Conservation (phyloP, 306 rosid genomes). For the Lathyrus aphaca region DNA sequence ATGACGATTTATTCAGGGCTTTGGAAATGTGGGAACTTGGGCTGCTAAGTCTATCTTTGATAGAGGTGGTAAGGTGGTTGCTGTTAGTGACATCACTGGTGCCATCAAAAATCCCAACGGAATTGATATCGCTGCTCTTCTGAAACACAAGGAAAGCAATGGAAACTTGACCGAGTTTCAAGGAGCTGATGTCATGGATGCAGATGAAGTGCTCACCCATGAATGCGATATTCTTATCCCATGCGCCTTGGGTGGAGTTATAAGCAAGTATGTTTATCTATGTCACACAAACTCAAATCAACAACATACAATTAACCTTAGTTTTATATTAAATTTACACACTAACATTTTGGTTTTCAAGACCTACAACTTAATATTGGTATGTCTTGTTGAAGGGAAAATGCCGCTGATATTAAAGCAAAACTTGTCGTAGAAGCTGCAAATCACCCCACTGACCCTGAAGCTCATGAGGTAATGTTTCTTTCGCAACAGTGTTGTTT, state of each 20-base stretch:
- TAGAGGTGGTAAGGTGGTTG: constrained; percentile 71
- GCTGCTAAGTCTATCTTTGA: constrained; percentile 65
- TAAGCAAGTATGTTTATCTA: constrained; percentile 53
- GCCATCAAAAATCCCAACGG: constrained; percentile 66
- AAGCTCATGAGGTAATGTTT: constrained; percentile 59
- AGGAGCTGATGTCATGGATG: constrained; percentile 62
- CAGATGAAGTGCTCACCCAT: constrained; percentile 61
- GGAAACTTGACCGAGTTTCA: constrained; percentile 50
- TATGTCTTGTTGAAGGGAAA: constrained; percentile 46
- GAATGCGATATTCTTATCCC: constrained; percentile 80
- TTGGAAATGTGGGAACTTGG: constrained; percentile 81
- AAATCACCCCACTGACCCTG: constrained; percentile 73
- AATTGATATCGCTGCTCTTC: constrained; percentile 60
- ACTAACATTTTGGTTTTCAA: constrained; percentile 23
- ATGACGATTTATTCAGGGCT: constrained; percentile 49
- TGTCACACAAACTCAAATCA: constrained; percentile 9
- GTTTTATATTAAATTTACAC: constrained; percentile 18
- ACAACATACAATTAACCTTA: background rate
- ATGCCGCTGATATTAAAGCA: constrained; percentile 62
- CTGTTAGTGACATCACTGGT: constrained; percentile 75
- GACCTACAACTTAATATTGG: background rate
- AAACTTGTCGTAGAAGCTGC: constrained; percentile 69
- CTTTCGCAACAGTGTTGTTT: background rate
- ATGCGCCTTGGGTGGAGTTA: constrained; percentile 73
- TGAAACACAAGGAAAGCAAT: constrained; percentile 50